Evolutionary conservation across 148 eudicot genomes (phyloP), one percentile per base, ranked within the genome.

Genomic region (Agrostemma githago): DNA sequence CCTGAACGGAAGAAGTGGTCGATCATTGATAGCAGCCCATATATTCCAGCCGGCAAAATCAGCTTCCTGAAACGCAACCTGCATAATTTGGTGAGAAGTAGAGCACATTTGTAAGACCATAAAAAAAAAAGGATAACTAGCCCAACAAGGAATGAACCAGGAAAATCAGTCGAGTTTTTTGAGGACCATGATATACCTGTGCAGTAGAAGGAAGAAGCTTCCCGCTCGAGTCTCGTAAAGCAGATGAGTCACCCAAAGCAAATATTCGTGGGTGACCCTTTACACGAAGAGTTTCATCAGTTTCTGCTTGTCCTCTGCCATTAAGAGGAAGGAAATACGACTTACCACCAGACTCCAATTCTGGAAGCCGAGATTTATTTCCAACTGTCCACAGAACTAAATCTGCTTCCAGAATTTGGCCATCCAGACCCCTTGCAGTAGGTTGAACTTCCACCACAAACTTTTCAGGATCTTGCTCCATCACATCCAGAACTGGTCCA

Each of bases 41-140:
- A 95, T 76, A 83, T 95, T 95, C 99, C 99, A 95, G 82, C 97
- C 99, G 40, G 92, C 77, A 83, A 88, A 92, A 88, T 95, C 97
- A 66, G 99, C 97, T 85, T 92, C 92, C 83, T 95, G 99, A 74
- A 92, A 90, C 75, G 99, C 99, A 79, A 95, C 99, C 99, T 92
- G 87, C 64, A 39, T 73, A 71, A 11, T 71, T 66, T 60, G 54
- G 73, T 65, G 69, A 68, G 4, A 19, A 42, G 15, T 10, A 12
- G 70, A 71, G 57, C 41, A 15, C 51, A 62, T 6, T 56, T 68
- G 8, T 61, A 68, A n/a, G 37, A 59, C n/a, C 34, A 42, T 20
- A 19, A 42, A 43, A n/a, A n/a, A n/a, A n/a, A 53, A 3, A 76
- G 37, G 8, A 19, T 26, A 26, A 44, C 16, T 20, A 10, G 26